phyloP scores from a whole-genome alignment of 768 basidiomycete species.

The Russula foetens region DNA sequence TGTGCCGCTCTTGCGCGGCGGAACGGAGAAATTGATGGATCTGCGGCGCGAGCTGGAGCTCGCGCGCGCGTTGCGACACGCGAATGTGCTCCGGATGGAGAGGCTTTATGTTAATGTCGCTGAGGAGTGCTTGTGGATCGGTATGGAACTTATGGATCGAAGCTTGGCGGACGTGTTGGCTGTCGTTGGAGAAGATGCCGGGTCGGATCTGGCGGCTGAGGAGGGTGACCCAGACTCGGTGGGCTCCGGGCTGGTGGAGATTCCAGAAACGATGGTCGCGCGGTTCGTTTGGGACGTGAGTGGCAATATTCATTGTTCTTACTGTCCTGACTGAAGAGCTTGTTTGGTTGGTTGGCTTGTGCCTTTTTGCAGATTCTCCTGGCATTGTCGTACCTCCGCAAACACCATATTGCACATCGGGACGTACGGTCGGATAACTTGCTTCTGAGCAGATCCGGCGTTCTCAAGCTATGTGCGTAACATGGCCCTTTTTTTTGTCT shows the following conservation, averaged over 20 bases:
- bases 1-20: conserved; percentile 49
- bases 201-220: conserved; percentile 31
- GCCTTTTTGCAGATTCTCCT: conserved; percentile 41
- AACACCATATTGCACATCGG: conserved; percentile 65
- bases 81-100: conserved; percentile 60
- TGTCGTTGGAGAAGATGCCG: conserved; percentile 24
- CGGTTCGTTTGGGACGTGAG: conserved; percentile 73
- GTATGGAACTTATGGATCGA: conserved; percentile 87
- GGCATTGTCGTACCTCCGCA: conserved; percentile 59
- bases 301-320: conserved; percentile 8
- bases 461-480: conserved; percentile 60
- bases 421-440: conserved; percentile 83
- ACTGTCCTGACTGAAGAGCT: no score
- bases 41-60: conserved; percentile 52
- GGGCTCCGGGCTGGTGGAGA: conserved; percentile 49
- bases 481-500: not conserved
- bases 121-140: conserved; percentile 59
- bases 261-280: conserved; percentile 64
- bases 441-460: conserved; percentile 56
- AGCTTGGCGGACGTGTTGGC: conserved; percentile 76
- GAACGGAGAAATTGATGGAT: conserved; percentile 56
- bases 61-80: conserved; percentile 49
- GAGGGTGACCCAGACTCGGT: conserved; percentile 35
- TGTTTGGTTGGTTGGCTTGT: not conserved
- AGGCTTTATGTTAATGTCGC: conserved; percentile 59